A percentile compares a stretch with the other conserved stretches of the same genome.
Conservation (phyloP, 371 early-diverging fungal genomes). For the Mortierella sp. region DNA sequence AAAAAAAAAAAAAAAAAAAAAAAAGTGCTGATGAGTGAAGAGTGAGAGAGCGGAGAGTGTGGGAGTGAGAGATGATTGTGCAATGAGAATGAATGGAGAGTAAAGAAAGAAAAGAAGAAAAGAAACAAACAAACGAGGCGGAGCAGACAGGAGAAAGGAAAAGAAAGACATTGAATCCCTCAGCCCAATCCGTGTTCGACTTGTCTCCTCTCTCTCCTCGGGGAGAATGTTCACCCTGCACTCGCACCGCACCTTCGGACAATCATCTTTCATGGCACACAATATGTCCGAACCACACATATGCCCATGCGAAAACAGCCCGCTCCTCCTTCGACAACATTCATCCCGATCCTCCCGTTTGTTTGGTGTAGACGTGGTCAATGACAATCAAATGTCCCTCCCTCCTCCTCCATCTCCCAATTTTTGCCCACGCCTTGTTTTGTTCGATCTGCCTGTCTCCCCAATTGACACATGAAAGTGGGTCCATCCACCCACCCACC, state of each 20-base stretch:
- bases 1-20: not conserved
- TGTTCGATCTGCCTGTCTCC: too few relatives aligned
- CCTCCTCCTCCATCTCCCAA: not conserved
- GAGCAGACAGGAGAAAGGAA: not conserved
- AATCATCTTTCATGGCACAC: not conserved
- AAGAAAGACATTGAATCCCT: not conserved
- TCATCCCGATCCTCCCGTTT: too few relatives aligned
- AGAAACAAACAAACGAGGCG: not conserved
- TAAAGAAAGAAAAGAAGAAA: not conserved
- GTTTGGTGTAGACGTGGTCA: too few relatives aligned
- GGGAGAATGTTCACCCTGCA: conserved; percentile 26
- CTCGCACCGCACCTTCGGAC: not conserved
- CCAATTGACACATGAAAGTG: conserved; percentile 6
- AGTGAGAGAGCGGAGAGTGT: too few relatives aligned
- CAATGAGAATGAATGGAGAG: not conserved
- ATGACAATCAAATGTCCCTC: too few relatives aligned
- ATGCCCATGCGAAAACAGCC: not conserved
- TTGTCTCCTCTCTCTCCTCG: not conserved
- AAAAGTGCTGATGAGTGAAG: not conserved
- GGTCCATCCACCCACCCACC: not conserved
- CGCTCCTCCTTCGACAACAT: not conserved
- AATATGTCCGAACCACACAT: not conserved
- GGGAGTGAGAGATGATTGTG: not conserved
- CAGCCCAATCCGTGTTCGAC: not conserved
- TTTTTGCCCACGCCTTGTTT: conserved; percentile 14